Percentiles rank a stretch among this genome's conserved stretches.
Evolutionary conservation across 768 basidiomycete genomes (phyloP).

Genomic region (Porphyrellus cyaneotinctus): DNA sequence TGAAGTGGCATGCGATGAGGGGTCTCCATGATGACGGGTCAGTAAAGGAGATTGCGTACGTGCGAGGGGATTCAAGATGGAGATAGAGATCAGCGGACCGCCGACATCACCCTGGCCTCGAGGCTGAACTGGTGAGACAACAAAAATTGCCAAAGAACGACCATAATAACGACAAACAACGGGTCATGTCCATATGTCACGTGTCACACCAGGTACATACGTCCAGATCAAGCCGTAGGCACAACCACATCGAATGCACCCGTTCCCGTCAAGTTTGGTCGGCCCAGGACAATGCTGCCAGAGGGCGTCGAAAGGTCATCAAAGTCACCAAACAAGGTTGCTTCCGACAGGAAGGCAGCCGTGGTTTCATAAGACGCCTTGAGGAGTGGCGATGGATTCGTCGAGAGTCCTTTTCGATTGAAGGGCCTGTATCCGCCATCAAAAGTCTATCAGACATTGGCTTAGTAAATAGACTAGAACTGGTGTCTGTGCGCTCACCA

Average conservation of each 20-base stretch:
- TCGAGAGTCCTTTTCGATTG: constrained; percentile 91
- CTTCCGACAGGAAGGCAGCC: constrained; percentile 88
- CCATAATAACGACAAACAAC: constrained; percentile 26
- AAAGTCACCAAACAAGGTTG: constrained; percentile 91
- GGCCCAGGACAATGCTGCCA: constrained; percentile 86
- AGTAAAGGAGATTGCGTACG: constrained; percentile 3
- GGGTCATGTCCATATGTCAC: constrained; percentile 6
- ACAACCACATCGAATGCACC: constrained; percentile 88
- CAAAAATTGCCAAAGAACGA: constrained; percentile 13
- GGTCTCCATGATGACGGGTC: constrained; percentile 21
- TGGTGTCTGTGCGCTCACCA: constrained; percentile 56
- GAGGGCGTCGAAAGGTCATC: constrained; percentile 90
- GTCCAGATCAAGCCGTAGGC: constrained; percentile 28
- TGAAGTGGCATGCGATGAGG: constrained; percentile 47
- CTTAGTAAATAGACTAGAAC: background rate
- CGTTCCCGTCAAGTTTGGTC: constrained; percentile 87
- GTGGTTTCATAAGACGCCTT: constrained; percentile 99
- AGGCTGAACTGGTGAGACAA: constrained; percentile 11
- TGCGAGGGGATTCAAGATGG: constrained; percentile 3
- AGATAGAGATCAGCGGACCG: constrained; percentile 23
- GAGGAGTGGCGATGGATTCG: constrained; percentile 90
- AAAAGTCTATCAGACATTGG: constrained; percentile 65
- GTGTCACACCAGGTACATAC: constrained; percentile 6
- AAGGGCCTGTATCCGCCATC: constrained; percentile 98
- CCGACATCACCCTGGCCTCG: constrained; percentile 25